phyloP scores from a whole-genome alignment of 345 rosid species.

The Syzygium oleosum region DNA sequence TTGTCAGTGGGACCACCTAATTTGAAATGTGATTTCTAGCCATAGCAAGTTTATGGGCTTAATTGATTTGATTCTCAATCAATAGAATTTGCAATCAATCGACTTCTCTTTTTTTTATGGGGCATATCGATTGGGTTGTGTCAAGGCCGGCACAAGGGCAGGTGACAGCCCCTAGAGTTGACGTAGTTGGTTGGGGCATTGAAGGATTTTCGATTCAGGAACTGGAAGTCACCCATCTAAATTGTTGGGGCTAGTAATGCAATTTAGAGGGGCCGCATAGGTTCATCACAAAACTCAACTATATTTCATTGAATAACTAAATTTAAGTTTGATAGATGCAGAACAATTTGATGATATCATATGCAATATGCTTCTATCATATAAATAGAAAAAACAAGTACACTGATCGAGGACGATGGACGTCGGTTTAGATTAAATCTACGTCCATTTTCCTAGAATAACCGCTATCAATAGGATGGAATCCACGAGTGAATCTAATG shows the following conservation, averaged over 20 bases:
- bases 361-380: not conserved
- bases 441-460: fast-evolving
- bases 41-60: not conserved
- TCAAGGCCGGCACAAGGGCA: not conserved
- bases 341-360: not conserved
- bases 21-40: not conserved
- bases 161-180: not conserved
- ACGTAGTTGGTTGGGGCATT: not conserved
- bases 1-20: too few species aligned
- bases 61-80: not conserved
- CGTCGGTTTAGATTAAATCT: fast-evolving
- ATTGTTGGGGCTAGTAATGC: not conserved
- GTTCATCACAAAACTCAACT: not conserved
- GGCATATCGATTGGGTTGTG: not conserved
- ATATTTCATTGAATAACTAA: not conserved
- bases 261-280: not conserved
- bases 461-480: not conserved
- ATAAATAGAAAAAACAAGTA: not conserved
- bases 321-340: not conserved
- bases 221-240: not conserved
- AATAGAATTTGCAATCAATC: not conserved
- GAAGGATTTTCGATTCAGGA: not conserved
- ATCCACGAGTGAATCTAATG: not conserved
- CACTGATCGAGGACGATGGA: not conserved
- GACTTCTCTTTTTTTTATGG: not conserved